phyloP scores from a whole-genome alignment of 2,329 filamentous ascomycete genomes.

The Pyricularia sp. region DNA sequence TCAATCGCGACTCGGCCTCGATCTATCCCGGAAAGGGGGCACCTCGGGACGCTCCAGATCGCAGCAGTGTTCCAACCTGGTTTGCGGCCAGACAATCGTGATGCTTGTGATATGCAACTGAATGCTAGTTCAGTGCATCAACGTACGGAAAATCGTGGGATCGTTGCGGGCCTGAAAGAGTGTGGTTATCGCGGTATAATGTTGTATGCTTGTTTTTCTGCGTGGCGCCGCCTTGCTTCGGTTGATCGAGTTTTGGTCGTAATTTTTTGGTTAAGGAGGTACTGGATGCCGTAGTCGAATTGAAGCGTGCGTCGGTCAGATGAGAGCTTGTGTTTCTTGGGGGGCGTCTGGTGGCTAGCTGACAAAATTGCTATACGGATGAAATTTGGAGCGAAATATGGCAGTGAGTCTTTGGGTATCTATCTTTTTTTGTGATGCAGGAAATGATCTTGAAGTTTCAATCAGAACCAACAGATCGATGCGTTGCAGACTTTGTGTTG shows the following conservation, averaged over 20 bases:
- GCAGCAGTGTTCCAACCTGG: background rate
- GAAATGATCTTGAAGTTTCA: background rate
- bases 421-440: slow-evolving; percentile 1
- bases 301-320: background rate
- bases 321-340: background rate
- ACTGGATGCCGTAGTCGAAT: background rate
- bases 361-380: background rate
- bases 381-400: background rate
- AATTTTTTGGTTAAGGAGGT: background rate
- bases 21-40: background rate
- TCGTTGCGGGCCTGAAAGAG: background rate
- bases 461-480: background rate
- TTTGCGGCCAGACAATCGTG: background rate
- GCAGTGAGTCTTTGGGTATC: background rate
- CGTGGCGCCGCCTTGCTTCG: background rate
- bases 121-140: background rate
- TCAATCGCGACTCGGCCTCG: slow-evolving; percentile 1
- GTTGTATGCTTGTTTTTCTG: background rate
- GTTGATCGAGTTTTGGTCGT: background rate
- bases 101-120: background rate
- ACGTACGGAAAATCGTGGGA: background rate
- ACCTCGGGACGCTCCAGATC: slow-evolving; percentile 2
- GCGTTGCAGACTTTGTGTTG: background rate
- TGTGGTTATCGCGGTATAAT: background rate
- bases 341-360: background rate